Conservation (phyloP, 306 rosid genomes). For the Glycine latifolia region DNA sequence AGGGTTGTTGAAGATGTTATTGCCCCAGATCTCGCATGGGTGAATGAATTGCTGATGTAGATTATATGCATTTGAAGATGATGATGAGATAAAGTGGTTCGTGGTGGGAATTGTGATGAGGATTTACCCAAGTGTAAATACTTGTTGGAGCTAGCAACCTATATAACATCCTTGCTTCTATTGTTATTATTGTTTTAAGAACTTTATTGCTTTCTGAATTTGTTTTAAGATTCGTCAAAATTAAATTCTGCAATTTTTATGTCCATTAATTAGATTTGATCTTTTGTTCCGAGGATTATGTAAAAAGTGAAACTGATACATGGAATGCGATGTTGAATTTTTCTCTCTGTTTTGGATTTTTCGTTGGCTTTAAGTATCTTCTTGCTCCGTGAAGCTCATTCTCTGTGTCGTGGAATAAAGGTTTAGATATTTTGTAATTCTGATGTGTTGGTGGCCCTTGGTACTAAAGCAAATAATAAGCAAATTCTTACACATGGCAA, state of each 20-base stretch:
- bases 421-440: slow-evolving; percentile 17
- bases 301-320: neutral
- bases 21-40: slow-evolving; percentile 90
- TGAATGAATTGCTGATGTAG: slow-evolving; percentile 86
- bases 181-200: slow-evolving; percentile 31
- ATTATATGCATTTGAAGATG: neutral
- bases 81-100: neutral
- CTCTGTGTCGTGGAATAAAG: neutral
- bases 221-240: slow-evolving; percentile 29
- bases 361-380: neutral
- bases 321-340: neutral
- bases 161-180: slow-evolving; percentile 38
- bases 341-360: neutral
- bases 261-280: slow-evolving; percentile 24
- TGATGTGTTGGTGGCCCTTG: neutral
- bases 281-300: slow-evolving; percentile 32
- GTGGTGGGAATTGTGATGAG: neutral
- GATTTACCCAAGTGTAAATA: slow-evolving; percentile 55
- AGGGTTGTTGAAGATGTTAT: slow-evolving; percentile 42
- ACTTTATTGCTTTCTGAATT: slow-evolving; percentile 28
- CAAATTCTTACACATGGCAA: slow-evolving; percentile 53
- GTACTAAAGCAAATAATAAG: neutral
- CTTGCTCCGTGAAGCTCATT: slow-evolving; percentile 16
- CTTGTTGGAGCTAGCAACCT: slow-evolving; percentile 35
- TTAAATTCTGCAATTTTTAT: slow-evolving; percentile 42